Evolutionary conservation across 2,329 filamentous ascomycete species (phyloP), one percentile per base, ranked within the genome.

Genomic region (Aspergillus calidoustus): DNA sequence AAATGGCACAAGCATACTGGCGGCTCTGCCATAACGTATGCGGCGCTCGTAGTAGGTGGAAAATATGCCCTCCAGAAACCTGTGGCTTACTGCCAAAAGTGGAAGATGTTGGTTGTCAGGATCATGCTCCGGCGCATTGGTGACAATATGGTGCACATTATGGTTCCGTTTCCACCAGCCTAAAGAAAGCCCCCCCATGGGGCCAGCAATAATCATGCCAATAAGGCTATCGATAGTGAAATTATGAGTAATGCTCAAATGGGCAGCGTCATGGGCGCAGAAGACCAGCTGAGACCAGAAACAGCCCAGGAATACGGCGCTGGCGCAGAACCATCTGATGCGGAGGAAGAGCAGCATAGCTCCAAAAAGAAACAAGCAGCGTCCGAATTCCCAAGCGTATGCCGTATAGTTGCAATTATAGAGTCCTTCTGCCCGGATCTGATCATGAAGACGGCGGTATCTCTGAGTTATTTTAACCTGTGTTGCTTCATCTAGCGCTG

Each of bases 131-230:
- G 93, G 91, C 47, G 90, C 90, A 76, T 98, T 98, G n/a, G 95
- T 98, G 56, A 98, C 90, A 69, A 98, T 93, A 73, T 98, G 94
- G 74, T 98, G 94, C 8, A 97, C 93, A 72, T 98, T 98, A 78
- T 98, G 94, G 74, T 89, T 97, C 64, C 88, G 86, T 79, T 98
- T 98, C 94, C 95, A 99, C 95, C 95, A 98, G 50, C 94, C 92
- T 57, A 97, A 80, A 28, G 92, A 97, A 38, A 99, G 79, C 0
- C 95, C 95, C 44, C 95, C 95, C 23, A 95, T 81, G 70, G 90
- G 98, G 75, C 97, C 91, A 57, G 93, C 93, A 71, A 97, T 90
- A 66, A 96, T 79, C 72, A 98, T 97, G 53, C 92, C 94, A 64
- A 99, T 92, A 53, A 90, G 83, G 1, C 89, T 90, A 76, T 99